Conservation (phyloP, 2,329 filamentous ascomycete species). For the Aspergillus candidus region DNA sequence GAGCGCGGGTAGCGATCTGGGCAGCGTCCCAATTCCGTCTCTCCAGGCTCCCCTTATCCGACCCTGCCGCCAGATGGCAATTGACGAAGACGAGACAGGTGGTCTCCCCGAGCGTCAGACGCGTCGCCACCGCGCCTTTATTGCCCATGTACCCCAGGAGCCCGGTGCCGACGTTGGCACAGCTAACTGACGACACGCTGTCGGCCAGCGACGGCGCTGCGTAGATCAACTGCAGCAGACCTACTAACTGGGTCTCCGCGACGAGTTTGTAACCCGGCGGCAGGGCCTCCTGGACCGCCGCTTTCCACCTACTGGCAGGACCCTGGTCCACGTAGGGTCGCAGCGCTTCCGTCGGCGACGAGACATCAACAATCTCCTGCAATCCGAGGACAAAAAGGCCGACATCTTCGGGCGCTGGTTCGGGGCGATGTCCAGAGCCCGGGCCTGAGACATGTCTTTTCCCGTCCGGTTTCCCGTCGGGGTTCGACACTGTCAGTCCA, state of each 20-base stretch:
- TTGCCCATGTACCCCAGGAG: conserved; percentile 92
- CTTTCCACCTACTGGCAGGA: conserved; percentile 72
- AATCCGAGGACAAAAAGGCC: conserved; percentile 85
- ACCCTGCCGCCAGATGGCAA: conserved; percentile 81
- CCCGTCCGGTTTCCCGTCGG: conserved; percentile 18
- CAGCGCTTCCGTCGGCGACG: conserved; percentile 71
- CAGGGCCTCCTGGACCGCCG: conserved; percentile 64
- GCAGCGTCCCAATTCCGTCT: conserved; percentile 83
- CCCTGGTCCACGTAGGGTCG: conserved; percentile 67
- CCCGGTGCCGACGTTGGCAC: conserved; percentile 77
- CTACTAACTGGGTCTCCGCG: conserved; percentile 77
- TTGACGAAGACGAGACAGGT: conserved; percentile 88
- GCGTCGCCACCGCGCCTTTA: conserved; percentile 79
- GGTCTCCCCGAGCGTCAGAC: conserved; percentile 81
- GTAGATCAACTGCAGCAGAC: conserved; percentile 77
- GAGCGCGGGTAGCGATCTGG: conserved; percentile 69
- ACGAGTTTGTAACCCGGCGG: conserved; percentile 72
- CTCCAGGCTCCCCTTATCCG: conserved; percentile 69
- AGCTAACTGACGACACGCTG: conserved; percentile 75
- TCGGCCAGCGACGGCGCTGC: conserved; percentile 69
- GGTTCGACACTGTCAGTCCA: conserved; percentile 39
- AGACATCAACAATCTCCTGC: conserved; percentile 87
- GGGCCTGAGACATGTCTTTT: conserved; percentile 8
- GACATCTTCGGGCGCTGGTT: conserved; percentile 54
- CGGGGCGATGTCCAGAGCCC: conserved; percentile 8